Evolutionary conservation across 31 red algal species (phyloP), one percentile per base, ranked within the genome.

Genomic region (Odonthalia washingtoniensis): DNA sequence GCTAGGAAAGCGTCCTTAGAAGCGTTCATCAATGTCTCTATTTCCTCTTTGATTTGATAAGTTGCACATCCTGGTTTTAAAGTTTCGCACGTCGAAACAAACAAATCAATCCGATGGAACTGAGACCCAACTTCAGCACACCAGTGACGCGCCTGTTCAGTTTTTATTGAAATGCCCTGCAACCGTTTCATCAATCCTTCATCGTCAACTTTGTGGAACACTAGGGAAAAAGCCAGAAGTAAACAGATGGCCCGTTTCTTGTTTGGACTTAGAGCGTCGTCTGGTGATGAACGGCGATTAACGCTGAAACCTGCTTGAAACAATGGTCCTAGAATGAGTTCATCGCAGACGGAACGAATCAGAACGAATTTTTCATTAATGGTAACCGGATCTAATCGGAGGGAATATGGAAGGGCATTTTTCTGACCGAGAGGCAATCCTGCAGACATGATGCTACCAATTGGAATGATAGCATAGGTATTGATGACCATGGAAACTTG

Each of bases 41-140:
- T 36, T 33, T 28, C 66, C 28, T 70, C 33, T 36, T 70, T 70
- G 33, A 70, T 70, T 70, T 70, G n/a, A 70, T 33, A 70, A 36
- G 28, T 12, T 21, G 66, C 28, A 36, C 66, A 70, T 6, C 27
- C 66, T 9, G 66, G 66, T 28, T 28, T 70, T 21, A 70, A 26
- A 6, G 9, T 36, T 70, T 70, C 66, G 27, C 66, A 70, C 27
- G 33, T 36, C 28, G 66, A 33, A 33, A 36, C 66, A 70, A 70
- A 12, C 66, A 70, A 6, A 9, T 70, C 66, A 70, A 70, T 28
- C 14, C 66, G 28, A 18, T 28, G n/a, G 28, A 70, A 70, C 66
- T 70, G n/a, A 12, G 28, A 36, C 9, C 33, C 28, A 12, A 70
- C 33, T 26, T 28, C 66, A 12, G 28, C 9, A 26, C n/a, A 36